Conservation (phyloP, 1,284 basidiomycete genomes). For the Microbotryum violaceum region DNA sequence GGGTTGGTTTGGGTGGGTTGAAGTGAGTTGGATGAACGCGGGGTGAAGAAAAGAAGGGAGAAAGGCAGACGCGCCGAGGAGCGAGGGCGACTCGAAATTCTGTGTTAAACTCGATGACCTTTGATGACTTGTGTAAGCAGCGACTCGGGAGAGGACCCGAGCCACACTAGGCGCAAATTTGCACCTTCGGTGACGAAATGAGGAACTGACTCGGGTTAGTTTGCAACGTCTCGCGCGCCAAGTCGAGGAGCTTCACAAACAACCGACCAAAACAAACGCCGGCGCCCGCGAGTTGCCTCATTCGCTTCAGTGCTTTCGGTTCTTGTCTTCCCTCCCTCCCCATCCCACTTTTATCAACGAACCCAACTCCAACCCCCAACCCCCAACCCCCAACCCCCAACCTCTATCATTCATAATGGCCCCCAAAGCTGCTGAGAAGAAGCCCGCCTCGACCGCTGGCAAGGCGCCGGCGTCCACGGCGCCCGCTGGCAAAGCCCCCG, state of each 20-base stretch:
- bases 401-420: conserved; percentile 47
- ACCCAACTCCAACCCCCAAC: conserved; percentile 18
- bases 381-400: conserved; percentile 36
- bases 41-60: background rate
- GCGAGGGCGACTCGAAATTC: background rate
- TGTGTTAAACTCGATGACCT: too few relatives aligned
- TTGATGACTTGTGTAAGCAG: too few relatives aligned
- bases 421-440: conserved; percentile 44
- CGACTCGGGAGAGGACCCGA: too few relatives aligned
- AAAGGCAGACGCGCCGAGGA: background rate
- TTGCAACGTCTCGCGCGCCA: too few relatives aligned
- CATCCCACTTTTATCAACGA: background rate
- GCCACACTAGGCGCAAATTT: too few relatives aligned
- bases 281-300: too few relatives aligned
- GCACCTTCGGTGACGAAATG: too few relatives aligned
- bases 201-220: too few relatives aligned
- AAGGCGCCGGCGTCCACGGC: conserved; percentile 59
- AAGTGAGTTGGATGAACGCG: background rate
- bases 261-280: too few relatives aligned
- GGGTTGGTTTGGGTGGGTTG: conserved; percentile 29
- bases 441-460: conserved; percentile 36
- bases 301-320: background rate
- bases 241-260: too few relatives aligned
- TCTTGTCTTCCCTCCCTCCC: conserved; percentile 1
- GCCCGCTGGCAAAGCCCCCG: conserved; percentile 67